phyloP scores from a whole-genome alignment of 2,329 filamentous ascomycete species.

The Aureobasidium sp. region DNA sequence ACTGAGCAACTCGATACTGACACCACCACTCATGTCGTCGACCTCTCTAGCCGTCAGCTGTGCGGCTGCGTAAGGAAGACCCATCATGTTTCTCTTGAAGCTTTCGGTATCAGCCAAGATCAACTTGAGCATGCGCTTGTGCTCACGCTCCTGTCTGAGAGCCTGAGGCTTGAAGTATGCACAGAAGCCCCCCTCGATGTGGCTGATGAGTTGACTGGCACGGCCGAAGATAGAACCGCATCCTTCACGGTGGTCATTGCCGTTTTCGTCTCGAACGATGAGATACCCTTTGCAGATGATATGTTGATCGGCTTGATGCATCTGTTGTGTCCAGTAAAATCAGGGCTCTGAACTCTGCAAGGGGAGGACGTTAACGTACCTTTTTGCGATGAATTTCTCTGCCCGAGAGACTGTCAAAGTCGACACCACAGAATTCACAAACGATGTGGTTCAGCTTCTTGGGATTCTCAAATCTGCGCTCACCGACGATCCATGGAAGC shows the following conservation, averaged over 20 bases:
- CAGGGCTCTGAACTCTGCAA: no score
- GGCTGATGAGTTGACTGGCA: conserved; percentile 44
- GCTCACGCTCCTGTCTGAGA: conserved; percentile 44
- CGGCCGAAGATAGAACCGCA: conserved; percentile 43
- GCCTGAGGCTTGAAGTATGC: conserved; percentile 33
- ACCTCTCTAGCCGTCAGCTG: background rate
- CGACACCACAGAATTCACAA: conserved; percentile 51
- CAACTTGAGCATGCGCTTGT: conserved; percentile 42
- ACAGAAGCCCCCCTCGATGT: conserved; percentile 50
- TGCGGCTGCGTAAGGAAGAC: background rate
- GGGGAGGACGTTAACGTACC: conserved; percentile 30
- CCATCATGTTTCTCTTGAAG: conserved; percentile 21
- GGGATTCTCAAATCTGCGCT: conserved; percentile 19
- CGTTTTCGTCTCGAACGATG: background rate
- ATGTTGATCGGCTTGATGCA: conserved; percentile 44
- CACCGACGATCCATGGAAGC: conserved; percentile 22
- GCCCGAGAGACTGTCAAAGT: conserved; percentile 49
- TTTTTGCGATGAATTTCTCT: conserved; percentile 46
- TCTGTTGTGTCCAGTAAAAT: conserved; percentile 28
- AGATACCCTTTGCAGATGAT: conserved; percentile 36
- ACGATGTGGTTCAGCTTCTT: conserved; percentile 37
- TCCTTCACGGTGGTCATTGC: conserved; percentile 19
- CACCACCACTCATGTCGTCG: background rate
- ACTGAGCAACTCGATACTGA: background rate
- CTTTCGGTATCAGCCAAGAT: conserved; percentile 25